phyloP scores from a whole-genome alignment of 2,329 filamentous ascomycete species.

The Hypoxylon sp. region DNA sequence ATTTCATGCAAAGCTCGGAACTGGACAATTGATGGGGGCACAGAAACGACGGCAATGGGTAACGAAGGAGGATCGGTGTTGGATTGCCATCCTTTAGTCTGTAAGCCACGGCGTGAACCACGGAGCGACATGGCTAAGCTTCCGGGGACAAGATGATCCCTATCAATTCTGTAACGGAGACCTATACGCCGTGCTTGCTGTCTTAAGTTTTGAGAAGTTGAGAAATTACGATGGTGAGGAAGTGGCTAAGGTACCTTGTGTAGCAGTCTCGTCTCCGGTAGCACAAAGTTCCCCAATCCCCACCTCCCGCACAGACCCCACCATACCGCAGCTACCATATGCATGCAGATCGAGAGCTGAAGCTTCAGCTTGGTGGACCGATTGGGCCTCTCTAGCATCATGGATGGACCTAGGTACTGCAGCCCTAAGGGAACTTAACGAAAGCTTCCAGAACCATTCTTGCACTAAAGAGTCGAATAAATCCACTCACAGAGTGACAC shows the following conservation, averaged over 20 bases:
- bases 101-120: background rate
- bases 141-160: background rate
- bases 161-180: background rate
- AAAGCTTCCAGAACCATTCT: slow-evolving; percentile 27
- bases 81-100: background rate
- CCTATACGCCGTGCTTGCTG: slow-evolving; percentile 1
- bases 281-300: slow-evolving; percentile 1
- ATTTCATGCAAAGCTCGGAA: slow-evolving; percentile 3
- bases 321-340: background rate
- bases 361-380: slow-evolving; percentile 20
- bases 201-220: background rate
- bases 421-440: slow-evolving; percentile 11
- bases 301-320: background rate
- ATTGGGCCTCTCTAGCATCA: background rate
- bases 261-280: background rate
- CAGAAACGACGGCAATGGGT: background rate
- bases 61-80: background rate
- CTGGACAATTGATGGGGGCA: background rate
- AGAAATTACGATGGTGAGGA: background rate
- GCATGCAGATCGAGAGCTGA: slow-evolving; percentile 1
- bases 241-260: too few species aligned
- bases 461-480: background rate
- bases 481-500: slow-evolving; percentile 6
- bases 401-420: background rate
- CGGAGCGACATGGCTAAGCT: background rate